phyloP scores from a whole-genome alignment of 2,329 filamentous ascomycete species.

The Metarhizium brunneum region DNA sequence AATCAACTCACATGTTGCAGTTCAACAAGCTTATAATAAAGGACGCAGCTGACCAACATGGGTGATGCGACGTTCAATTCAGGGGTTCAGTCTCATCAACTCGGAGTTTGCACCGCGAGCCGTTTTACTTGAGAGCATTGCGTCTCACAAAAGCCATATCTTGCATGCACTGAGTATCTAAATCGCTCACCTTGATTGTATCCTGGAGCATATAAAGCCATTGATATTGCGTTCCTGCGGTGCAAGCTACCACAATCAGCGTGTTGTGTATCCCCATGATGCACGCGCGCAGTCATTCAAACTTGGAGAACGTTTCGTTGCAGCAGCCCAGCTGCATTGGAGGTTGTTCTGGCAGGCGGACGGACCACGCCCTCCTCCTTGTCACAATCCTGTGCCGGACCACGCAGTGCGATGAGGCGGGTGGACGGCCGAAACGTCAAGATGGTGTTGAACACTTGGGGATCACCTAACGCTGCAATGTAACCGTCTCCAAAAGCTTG shows the following conservation, averaged over 20 bases:
- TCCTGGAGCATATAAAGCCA: neutral
- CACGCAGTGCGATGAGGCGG: neutral
- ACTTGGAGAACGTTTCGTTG: neutral
- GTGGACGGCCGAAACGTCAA: neutral
- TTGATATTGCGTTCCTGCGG: neutral
- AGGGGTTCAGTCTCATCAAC: neutral
- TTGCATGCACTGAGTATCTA: neutral
- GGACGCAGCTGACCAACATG: neutral
- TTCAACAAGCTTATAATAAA: neutral
- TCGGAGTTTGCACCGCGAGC: neutral
- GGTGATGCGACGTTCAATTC: neutral
- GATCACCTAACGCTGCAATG: neutral
- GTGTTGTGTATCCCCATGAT: neutral
- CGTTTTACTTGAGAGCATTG: neutral
- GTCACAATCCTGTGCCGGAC: neutral
- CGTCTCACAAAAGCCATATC: neutral
- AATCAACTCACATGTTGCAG: neutral
- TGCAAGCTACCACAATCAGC: neutral
- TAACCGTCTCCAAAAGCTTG: slow-evolving; percentile 1
- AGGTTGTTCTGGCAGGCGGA: neutral
- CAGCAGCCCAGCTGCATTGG: neutral
- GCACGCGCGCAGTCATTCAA: neutral
- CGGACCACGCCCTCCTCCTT: neutral
- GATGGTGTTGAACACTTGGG: neutral
- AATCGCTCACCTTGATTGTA: neutral